phyloP scores from a whole-genome alignment of 2,329 filamentous ascomycete genomes.

The Thelonectria rubi region DNA sequence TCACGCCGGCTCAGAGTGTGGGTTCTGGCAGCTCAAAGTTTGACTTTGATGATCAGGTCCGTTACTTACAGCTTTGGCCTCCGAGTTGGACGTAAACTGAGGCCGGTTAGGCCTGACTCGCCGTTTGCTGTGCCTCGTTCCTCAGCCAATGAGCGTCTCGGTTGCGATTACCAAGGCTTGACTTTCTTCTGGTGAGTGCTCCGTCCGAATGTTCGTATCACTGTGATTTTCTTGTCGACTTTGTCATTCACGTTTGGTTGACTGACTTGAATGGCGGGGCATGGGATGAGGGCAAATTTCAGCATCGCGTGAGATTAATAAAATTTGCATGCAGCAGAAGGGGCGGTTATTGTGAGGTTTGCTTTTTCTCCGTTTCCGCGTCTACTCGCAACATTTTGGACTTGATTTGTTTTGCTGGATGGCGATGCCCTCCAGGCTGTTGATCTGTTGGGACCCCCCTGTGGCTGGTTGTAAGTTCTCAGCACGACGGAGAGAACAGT shows the following conservation, averaged over 20 bases:
- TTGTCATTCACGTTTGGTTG: not conserved
- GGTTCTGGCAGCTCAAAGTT: constrained; percentile 9
- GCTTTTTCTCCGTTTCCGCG: not conserved
- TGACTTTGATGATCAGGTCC: not conserved
- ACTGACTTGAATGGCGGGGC: constrained; percentile 9
- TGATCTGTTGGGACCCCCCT: too few species aligned
- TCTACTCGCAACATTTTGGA: too few species aligned
- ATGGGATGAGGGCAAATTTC: constrained; percentile 10
- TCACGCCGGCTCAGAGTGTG: not conserved
- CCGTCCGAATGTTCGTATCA: not conserved
- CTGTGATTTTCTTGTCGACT: not conserved
- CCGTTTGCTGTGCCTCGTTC: constrained; percentile 20
- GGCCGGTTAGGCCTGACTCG: constrained; percentile 14
- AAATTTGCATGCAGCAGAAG: constrained; percentile 10
- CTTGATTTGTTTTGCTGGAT: not conserved
- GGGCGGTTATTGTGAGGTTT: not conserved
- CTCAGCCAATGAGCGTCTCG: constrained; percentile 9
- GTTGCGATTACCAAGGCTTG: not conserved
- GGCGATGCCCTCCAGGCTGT: not conserved
- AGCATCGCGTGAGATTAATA: constrained; percentile 10
- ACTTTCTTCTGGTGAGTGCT: constrained; percentile 1
- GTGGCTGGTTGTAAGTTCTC: too few species aligned
- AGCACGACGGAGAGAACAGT: not conserved
- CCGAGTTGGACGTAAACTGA: constrained; percentile 4
- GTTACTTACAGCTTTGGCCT: not conserved